Conservation (phyloP, 768 basidiomycete genomes). For the Cystobasidium onofrii region DNA sequence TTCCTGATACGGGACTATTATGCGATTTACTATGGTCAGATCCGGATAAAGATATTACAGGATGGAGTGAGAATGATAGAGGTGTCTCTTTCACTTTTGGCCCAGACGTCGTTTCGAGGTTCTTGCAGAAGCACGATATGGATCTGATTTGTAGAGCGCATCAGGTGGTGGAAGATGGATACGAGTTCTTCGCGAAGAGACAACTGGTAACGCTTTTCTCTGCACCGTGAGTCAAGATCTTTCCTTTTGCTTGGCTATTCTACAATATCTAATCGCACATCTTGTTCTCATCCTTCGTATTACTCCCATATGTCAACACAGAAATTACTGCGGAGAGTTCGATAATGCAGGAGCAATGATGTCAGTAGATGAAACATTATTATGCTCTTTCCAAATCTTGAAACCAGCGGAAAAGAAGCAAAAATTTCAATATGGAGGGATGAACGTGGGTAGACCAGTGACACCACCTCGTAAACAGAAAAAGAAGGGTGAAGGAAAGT, state of each 20-base stretch:
- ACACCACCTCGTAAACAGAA: conserved; percentile 96
- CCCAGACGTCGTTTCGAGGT: conserved; percentile 92
- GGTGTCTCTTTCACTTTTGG: conserved; percentile 99
- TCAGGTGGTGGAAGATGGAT: conserved; percentile 98
- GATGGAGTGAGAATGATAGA: conserved; percentile 98
- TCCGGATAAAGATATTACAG: conserved; percentile 97
- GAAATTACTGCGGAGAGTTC: conserved; percentile 51
- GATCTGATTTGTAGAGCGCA: conserved; percentile 97
- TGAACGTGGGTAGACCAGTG: conserved; percentile 64
- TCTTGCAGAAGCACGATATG: conserved; percentile 99
- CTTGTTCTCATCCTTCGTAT: not conserved
- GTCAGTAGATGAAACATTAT: conserved; percentile 93
- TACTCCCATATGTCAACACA: not conserved
- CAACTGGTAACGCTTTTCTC: conserved; percentile 95
- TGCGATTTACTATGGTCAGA: conserved; percentile 98
- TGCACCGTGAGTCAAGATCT: conserved; percentile 56
- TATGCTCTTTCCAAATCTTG: conserved; percentile 99
- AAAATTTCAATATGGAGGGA: conserved; percentile 60
- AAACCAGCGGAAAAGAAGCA: conserved; percentile 99
- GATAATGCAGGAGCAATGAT: conserved; percentile 99
- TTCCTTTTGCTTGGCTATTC: not conserved
- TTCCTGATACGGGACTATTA: conserved; percentile 91
- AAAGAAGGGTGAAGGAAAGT: conserved; percentile 76
- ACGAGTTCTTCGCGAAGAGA: conserved; percentile 97
- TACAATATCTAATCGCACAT: not conserved